Evolutionary conservation across 495 filamentous ascomycete genomes (phyloP), one percentile per base, ranked within the genome.

Genomic region (Aspergillus mulundensis): DNA sequence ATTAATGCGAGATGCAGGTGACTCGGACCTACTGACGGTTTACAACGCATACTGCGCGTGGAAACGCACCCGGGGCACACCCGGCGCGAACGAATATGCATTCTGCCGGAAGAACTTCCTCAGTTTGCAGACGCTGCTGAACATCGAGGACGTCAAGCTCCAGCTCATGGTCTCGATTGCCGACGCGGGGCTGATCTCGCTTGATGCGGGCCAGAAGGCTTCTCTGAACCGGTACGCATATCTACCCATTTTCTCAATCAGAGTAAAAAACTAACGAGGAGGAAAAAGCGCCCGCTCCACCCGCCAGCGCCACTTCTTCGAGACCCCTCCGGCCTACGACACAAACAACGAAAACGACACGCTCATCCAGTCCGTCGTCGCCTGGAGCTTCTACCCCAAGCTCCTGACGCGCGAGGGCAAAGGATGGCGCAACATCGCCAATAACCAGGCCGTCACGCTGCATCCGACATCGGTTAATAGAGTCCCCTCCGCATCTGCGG

Each of bases 101-200:
- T 98, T 94, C 71, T 97, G 94, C 70, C 83, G 87, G 28, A 96
- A 91, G 74, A 96, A 94, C 68, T 97, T 88, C 64, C 81, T 98
- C 49, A 91, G 83, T 16, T 74, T 81, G 5, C 91, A 95, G 65
- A 92, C 88, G 0, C 77, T 98, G 0, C 79, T 82, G 15, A 92
- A 89, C 50, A 96, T 98, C 58, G 94, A 98, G 63, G 94, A 98
- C 60, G 74, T 97, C 40, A 97, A 97, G 64, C 87, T 87, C 19
- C 94, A 98, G 60, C 82, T 98, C 4, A 71, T 95, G 1, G 84
- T 87, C 4, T 84, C 87, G 1, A 78, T 97, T 0, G 86, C 84
- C 11, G 94, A 97, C 60, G 85, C 90, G 1, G 89, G 90, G 0
- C 87, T 95, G 53, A 68, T 97, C 12, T 82, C 74, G 36, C 80